Evolutionary conservation across 2,329 filamentous ascomycete genomes (phyloP).

Genomic region (Xylariaceae sp.): DNA sequence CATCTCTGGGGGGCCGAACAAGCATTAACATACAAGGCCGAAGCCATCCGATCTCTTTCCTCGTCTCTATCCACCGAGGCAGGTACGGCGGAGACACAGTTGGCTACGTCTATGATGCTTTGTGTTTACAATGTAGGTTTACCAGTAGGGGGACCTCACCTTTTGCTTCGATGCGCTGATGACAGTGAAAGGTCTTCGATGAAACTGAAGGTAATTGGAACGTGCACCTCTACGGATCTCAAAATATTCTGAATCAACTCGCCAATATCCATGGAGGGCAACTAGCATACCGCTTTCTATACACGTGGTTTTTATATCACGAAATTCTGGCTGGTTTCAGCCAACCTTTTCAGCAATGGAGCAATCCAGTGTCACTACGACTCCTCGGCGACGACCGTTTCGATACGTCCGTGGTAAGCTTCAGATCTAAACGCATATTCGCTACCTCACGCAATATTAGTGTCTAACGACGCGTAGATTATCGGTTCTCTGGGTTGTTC

Average conservation of each 20-base stretch:
- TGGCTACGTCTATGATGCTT: slow-evolving; percentile 47
- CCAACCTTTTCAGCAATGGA: slow-evolving; percentile 26
- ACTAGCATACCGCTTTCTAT: slow-evolving; percentile 34
- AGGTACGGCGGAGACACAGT: slow-evolving; percentile 31
- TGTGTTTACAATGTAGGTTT: slow-evolving; percentile 42
- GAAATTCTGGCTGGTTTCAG: slow-evolving; percentile 42
- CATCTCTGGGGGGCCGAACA: slow-evolving; percentile 35
- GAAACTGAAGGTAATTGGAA: slow-evolving; percentile 42
- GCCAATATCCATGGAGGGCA: slow-evolving; percentile 21
- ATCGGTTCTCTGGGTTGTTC: slow-evolving; percentile 45
- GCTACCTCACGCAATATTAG: neutral
- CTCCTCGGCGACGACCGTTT: slow-evolving; percentile 25
- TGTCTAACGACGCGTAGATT: slow-evolving; percentile 31
- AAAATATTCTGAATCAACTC: slow-evolving; percentile 29
- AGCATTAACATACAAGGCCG: slow-evolving; percentile 38
- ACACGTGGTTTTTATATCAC: slow-evolving; percentile 45
- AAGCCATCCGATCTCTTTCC: slow-evolving; percentile 35
- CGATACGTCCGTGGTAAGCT: slow-evolving; percentile 28
- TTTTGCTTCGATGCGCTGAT: no score
- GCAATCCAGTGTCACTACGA: slow-evolving; percentile 22
- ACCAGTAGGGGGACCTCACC: no score
- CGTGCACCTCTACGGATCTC: slow-evolving; percentile 40
- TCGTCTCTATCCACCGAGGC: slow-evolving; percentile 31
- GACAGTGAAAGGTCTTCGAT: slow-evolving; percentile 38
- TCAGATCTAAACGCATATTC: neutral